Conservation (phyloP, 2,329 filamentous ascomycete species). For the Bisporella sp. region DNA sequence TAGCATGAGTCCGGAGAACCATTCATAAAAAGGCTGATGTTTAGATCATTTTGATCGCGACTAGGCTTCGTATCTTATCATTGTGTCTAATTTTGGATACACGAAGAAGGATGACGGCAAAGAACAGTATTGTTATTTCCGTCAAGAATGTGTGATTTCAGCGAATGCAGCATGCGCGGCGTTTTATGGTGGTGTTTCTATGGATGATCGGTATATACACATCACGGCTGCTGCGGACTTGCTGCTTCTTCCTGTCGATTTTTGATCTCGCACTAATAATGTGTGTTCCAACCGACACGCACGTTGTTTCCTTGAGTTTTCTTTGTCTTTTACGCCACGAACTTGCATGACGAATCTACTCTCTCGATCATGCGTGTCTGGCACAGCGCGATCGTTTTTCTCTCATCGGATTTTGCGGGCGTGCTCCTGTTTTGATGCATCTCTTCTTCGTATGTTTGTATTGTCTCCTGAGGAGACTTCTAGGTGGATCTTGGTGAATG, state of each 20-base stretch:
- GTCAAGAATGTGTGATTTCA: too few species aligned
- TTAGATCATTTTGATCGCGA: too few species aligned
- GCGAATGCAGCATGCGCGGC: background rate
- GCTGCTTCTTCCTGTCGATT: constrained; percentile 30
- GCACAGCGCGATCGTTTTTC: constrained; percentile 45
- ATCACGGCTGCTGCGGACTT: constrained; percentile 22
- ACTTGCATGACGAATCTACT: constrained; percentile 48
- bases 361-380: constrained; percentile 51
- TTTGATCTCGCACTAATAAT: constrained; percentile 19
- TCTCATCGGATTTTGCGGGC: constrained; percentile 24
- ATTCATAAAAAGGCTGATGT: constrained; percentile 12
- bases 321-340: constrained; percentile 33
- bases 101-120: too few species aligned
- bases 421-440: constrained; percentile 10
- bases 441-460: constrained; percentile 12
- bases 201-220: constrained; percentile 27
- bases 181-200: constrained; percentile 11
- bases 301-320: constrained; percentile 17
- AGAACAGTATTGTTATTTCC: too few species aligned
- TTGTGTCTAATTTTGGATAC: too few species aligned
- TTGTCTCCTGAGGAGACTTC: constrained; percentile 21
- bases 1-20: constrained; percentile 52
- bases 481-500: constrained; percentile 16
- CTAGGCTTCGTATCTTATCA: too few species aligned
- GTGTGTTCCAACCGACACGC: background rate